Evolutionary conservation across 2,329 filamentous ascomycete genomes (phyloP), one percentile per base, ranked within the genome.

Genomic region (Chaetomium sp.): DNA sequence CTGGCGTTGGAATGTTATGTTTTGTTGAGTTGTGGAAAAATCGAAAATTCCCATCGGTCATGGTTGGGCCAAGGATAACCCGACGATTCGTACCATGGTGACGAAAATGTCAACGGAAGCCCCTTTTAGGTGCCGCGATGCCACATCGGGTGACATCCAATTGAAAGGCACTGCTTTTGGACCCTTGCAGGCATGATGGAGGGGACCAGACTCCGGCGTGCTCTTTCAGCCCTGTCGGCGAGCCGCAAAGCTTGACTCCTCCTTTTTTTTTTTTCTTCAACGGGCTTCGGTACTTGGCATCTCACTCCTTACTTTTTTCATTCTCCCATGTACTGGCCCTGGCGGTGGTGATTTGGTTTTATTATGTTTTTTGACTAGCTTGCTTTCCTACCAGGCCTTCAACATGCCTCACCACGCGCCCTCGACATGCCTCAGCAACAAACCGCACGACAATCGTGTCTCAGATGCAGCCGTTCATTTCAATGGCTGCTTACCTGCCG

Each of bases 341-440:
- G 8, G 6, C 9, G 29, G 16, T 21, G 5, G 9, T 19, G 6
- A 4, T 25, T 4, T 55, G 9, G 12, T 35, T 31, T 25, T 54
- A 6, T 19, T n/a, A 13, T 21, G 51, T 33, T 3, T 29, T 1
- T 8, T 33, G 51, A 51, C 33, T 12, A 16, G 6, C 19, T n/a
- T 53, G 25, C 6, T 35, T 55, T 54, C 13, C n/a, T 4, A 42
- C 31, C 12, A 4, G 9, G 23, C 33, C 10, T 23, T 19, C 29
- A 50, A 42, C 54, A 68, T 67, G 66, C 23, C 61, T 2, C 62
- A 51, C 27, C 55, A 62, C 13, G 10, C 35, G 13, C 65, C 63
- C 2, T 64, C 62, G 0, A 69, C 69, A 19, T 70, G 69, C 62
- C 66, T 69, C 33, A 70, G 66, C 38, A 61, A 62, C 29, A 58